These are phyloP conservation scores for Gastrolobium bilobum DNA, from an alignment of 306 rosid species.

Conservation along the genomic window DNA sequence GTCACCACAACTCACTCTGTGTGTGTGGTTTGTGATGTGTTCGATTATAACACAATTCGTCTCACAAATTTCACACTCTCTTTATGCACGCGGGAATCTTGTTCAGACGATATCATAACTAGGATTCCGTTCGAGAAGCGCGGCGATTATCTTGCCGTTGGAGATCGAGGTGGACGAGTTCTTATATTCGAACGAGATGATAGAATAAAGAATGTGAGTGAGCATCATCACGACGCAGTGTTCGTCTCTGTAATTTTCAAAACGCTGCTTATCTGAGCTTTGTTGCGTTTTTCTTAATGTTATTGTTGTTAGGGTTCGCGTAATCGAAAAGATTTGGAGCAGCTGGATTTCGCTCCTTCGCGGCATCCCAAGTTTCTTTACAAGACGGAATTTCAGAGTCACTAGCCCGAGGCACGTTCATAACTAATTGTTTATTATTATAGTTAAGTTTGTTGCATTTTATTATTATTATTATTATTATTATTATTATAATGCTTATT, in stretches of 20 bases:
- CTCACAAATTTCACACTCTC: no score
- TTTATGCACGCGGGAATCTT: neutral
- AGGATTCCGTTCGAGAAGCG: conserved; percentile 68
- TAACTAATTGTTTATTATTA: neutral
- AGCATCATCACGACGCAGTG: conserved; percentile 37
- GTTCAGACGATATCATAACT: conserved; percentile 66
- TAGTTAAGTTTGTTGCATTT: no score
- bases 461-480: no score
- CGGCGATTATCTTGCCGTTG: conserved; percentile 78
- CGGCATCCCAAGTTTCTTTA: conserved; percentile 59
- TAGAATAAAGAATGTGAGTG: conserved; percentile 64
- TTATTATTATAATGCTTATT: neutral
- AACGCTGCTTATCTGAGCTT: conserved; percentile 34
- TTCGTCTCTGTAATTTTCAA: neutral
- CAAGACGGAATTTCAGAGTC: conserved; percentile 77
- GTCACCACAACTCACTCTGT: no score
- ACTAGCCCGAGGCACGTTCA: conserved; percentile 70
- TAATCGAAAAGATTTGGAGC: conserved; percentile 62
- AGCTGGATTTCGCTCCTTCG: conserved; percentile 52
- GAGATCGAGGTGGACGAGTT: conserved; percentile 85
- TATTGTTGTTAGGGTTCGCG: conserved; percentile 57
- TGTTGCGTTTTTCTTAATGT: conserved; percentile 15
- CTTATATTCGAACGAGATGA: conserved; percentile 65
- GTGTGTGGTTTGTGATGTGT: no score
- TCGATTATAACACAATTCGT: no score